Percentiles rank a stretch among this genome's conserved stretches.
phyloP scores from a whole-genome alignment of 163 green algal genomes.

The Chlamydomonas reinhardtii region DNA sequence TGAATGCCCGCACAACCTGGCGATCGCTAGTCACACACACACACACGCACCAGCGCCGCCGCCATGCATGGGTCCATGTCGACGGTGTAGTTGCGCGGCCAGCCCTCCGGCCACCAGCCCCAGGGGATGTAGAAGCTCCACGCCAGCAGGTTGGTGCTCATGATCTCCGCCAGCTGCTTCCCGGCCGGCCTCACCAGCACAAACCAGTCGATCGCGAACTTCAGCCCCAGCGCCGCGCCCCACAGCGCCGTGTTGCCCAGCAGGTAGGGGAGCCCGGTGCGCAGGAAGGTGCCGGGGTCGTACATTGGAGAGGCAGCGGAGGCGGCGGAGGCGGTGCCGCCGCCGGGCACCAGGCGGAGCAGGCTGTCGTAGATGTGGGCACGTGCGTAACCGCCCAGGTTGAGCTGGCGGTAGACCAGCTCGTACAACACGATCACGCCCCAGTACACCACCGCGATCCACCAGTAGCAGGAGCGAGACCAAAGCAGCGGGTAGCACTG shows the following conservation, averaged over 20 bases:
- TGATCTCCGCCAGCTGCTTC: background rate
- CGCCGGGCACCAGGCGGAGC: background rate
- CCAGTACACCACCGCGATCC: conserved; percentile 20
- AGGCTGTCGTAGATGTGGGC: conserved; percentile 1
- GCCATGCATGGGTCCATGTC: conserved; percentile 25
- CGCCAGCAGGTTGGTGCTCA: conserved; percentile 5
- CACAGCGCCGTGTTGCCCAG: conserved; percentile 27
- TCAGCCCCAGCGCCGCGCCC: background rate
- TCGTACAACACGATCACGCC: background rate
- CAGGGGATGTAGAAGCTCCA: background rate
- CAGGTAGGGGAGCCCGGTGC: conserved; percentile 7
- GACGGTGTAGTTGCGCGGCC: background rate
- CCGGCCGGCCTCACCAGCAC: conserved; percentile 19
- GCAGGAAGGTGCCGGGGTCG: conserved; percentile 1
- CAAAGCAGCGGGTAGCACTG: conserved; percentile 21
- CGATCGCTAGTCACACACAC: too few relatives aligned
- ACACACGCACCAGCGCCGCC: conserved; percentile 8
- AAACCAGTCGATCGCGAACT: conserved; percentile 35
- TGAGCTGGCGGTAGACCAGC: conserved; percentile 30
- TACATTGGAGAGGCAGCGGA: background rate
- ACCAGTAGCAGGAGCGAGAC: conserved; percentile 41
- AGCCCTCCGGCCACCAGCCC: conserved; percentile 37
- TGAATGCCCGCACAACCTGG: too few relatives aligned
- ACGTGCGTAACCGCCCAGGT: conserved; percentile 14
- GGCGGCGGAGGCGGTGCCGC: background rate